phyloP scores from a whole-genome alignment of 345 rosid genomes.

The Citrus trifoliata region DNA sequence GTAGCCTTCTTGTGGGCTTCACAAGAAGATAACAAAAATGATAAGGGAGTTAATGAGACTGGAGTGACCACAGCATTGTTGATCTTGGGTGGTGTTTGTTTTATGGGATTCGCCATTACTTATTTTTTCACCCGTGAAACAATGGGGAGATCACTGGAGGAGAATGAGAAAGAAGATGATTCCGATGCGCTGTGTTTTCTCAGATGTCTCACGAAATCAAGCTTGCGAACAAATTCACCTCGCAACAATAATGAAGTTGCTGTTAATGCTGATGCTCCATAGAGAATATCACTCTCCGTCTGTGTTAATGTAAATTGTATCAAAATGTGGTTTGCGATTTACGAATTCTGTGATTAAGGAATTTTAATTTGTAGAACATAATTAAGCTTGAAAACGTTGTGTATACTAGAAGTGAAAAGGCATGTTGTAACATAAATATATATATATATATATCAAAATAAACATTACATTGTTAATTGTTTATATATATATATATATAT shows the following conservation, averaged over 20 bases:
- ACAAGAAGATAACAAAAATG: background rate
- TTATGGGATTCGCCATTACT: slow-evolving; percentile 49
- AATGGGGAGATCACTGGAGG: slow-evolving; percentile 70
- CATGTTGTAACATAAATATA: background rate
- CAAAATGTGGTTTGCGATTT: background rate
- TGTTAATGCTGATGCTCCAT: background rate
- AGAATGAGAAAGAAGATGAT: slow-evolving; percentile 41
- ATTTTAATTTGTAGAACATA: too few relatives aligned
- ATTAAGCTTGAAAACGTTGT: background rate
- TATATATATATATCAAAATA: too few relatives aligned
- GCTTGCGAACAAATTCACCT: background rate
- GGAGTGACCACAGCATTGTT: slow-evolving; percentile 39
- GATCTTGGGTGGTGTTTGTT: slow-evolving; percentile 48
- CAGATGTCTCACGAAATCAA: background rate
- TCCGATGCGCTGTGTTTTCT: background rate
- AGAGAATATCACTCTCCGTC: background rate
- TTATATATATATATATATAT: too few relatives aligned
- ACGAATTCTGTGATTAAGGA: background rate
- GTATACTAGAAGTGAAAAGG: background rate
- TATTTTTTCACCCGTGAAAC: slow-evolving; percentile 56
- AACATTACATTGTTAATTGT: background rate
- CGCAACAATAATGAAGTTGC: background rate
- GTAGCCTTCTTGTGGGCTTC: slow-evolving; percentile 60
- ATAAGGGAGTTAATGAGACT: slow-evolving; percentile 5
- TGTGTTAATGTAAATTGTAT: background rate